These are phyloP conservation scores for Xylaria telfairii DNA, from an alignment of 495 filamentous ascomycete genomes.

Conservation along the genomic window DNA sequence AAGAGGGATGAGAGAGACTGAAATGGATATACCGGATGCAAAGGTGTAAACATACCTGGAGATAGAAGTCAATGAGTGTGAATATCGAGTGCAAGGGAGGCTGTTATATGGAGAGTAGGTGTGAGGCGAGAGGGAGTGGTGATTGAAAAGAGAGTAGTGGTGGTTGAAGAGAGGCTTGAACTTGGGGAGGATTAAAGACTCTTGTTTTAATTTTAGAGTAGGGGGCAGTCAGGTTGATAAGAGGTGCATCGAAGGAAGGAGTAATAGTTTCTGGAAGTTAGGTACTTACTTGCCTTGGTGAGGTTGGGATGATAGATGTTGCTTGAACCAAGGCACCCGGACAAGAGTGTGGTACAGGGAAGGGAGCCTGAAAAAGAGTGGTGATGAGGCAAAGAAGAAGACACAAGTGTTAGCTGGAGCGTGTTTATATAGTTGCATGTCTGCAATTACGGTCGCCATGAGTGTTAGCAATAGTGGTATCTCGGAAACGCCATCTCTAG, in stretches of 20 bases:
- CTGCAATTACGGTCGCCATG: background rate
- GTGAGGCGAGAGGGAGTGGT: background rate
- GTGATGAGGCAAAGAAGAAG: background rate
- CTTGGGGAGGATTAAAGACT: background rate
- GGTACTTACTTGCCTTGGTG: constrained; percentile 4
- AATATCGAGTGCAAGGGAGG: background rate
- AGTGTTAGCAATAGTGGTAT: background rate
- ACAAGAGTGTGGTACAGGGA: background rate
- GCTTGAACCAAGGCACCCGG: background rate
- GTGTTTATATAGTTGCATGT: background rate
- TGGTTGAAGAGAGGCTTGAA: background rate
- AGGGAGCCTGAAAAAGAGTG: background rate
- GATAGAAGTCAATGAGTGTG: background rate
- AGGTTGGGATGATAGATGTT: background rate
- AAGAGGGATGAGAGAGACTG: background rate
- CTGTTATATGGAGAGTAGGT: background rate
- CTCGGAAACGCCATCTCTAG: background rate
- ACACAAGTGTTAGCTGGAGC: background rate
- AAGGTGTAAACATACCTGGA: background rate
- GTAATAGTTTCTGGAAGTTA: background rate
- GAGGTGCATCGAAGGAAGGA: background rate
- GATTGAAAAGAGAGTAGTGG: background rate
- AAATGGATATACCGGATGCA: background rate
- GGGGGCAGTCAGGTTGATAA: background rate
- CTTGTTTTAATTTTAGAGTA: background rate